Evolutionary conservation across 2,329 filamentous ascomycete species (phyloP), one percentile per base, ranked within the genome.

Genomic region (Colletotrichum sp.): DNA sequence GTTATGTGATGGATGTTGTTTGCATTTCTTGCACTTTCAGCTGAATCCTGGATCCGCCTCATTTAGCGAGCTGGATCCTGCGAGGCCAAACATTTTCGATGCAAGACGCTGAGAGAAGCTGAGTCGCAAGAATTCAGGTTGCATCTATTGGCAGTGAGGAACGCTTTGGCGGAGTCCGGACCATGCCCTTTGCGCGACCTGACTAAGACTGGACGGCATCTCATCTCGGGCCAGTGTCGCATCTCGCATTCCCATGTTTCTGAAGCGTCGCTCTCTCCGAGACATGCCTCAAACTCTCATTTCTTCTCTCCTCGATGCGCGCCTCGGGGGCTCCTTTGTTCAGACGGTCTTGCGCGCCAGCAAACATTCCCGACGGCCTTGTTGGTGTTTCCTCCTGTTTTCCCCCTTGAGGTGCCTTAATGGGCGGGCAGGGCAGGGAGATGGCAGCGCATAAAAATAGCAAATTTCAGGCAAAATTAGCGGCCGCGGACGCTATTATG

Each of bases 371-470:
- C 63, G 28, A 71, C 24, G 21, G 52, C 32, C 30, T 52, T 66
- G 63, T 66, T 36, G 16, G 12, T 64, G 61, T 39, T 26, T 18
- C 30, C 34, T 61, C 9, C 21, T 36, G 48, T 48, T 36, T 28
- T 18, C 21, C 10, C 59, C 21, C 55, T 21, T 59, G 16, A 28
- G 15, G 55, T 16, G n/a, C 18, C 15, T 26, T 18, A 10, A 57
- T 24, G 13, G 52, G 52, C 52, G 21, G 52, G 52, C 52, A 55
- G 28, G 28, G 28, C 28, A 70, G 67, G 36, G 67, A 63, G 57
- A 61, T 8, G n/a, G 43, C 43, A 24, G 18, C 28, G 71, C 71
- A 65, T 69, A 61, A 61, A 74, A 76, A 69, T 74, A 68, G 73
- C 64, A 67, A 43, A 43, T 67, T 52, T 48, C 5, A 28, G 21